Percentiles rank a stretch among this genome's conserved stretches.
These are phyloP conservation scores for Flagelloscypha sp. DNA, from an alignment of 768 basidiomycete species.

Conservation along the genomic window DNA sequence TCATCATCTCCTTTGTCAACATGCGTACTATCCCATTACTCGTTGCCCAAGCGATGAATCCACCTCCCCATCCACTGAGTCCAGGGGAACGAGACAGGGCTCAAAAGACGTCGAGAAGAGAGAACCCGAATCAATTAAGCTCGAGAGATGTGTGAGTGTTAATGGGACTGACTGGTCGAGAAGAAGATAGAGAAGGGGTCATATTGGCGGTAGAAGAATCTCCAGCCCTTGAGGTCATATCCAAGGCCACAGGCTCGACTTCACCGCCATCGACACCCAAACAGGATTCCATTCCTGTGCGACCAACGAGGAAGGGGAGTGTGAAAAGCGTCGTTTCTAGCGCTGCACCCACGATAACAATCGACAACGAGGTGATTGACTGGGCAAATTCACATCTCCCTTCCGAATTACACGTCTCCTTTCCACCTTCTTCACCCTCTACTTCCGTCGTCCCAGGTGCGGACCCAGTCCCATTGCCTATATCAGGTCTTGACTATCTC, in stretches of 20 bases:
- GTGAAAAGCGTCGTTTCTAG: no score
- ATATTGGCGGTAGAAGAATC: no score
- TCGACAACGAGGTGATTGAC: conserved; percentile 55
- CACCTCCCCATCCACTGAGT: conserved; percentile 89
- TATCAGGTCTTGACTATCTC: conserved; percentile 72
- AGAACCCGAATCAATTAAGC: conserved; percentile 77
- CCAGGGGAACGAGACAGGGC: conserved; percentile 82
- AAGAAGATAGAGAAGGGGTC: conserved; percentile 35
- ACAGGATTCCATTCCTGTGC: no score
- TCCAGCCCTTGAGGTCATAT: no score
- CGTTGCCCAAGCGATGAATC: conserved; percentile 95
- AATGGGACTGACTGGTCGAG: conserved; percentile 45
- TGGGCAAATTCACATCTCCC: conserved; percentile 91
- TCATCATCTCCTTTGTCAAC: conserved; percentile 93
- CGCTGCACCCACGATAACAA: no score
- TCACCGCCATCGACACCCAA: no score
- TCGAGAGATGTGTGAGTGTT: conserved; percentile 71
- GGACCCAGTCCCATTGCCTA: no score
- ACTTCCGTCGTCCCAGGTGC: conserved; percentile 58
- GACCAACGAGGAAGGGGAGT: no score
- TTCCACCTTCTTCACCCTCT: conserved; percentile 28
- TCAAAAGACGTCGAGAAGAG: conserved; percentile 77
- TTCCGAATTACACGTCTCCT: conserved; percentile 43
- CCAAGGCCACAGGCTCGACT: no score
- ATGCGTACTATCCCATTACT: conserved; percentile 92